These are phyloP conservation scores for Hymenoscyphus scutula DNA, from an alignment of 2,329 filamentous ascomycete species.

Conservation along the genomic window DNA sequence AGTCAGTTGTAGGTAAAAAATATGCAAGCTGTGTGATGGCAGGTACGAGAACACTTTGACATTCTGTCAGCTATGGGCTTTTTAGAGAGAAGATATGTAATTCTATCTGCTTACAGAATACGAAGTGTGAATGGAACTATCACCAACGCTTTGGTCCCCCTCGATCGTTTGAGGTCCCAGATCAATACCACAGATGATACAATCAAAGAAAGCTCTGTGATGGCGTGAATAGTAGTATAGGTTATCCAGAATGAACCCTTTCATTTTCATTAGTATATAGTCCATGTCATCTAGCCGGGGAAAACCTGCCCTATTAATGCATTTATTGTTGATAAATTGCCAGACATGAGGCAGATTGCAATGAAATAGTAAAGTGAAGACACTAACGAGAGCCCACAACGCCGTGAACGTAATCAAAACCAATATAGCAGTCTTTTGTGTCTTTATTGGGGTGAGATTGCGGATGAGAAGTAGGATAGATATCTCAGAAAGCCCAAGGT, in stretches of 20 bases:
- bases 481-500: slow-evolving; percentile 8
- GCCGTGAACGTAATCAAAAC: neutral
- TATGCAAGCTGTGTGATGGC: slow-evolving; percentile 6
- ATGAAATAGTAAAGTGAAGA: slow-evolving; percentile 6
- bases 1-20: slow-evolving; percentile 7
- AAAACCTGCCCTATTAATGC: slow-evolving; percentile 4
- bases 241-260: slow-evolving; percentile 1
- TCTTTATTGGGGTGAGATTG: slow-evolving; percentile 2
- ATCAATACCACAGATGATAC: slow-evolving; percentile 5
- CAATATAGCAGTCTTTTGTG: neutral
- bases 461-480: slow-evolving; percentile 6
- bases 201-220: slow-evolving; percentile 3
- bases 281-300: neutral
- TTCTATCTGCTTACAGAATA: slow-evolving; percentile 9
- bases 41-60: slow-evolving; percentile 3
- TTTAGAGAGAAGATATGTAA: neutral
- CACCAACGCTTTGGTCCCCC: slow-evolving; percentile 4
- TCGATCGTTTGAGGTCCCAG: slow-evolving; percentile 6
- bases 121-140: slow-evolving; percentile 5
- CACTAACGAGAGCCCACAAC: slow-evolving; percentile 1
- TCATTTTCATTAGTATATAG: neutral
- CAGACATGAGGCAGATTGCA: slow-evolving; percentile 7
- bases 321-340: slow-evolving; percentile 9
- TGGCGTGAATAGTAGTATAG: slow-evolving; percentile 7
- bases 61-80: slow-evolving; percentile 3